Evolutionary conservation across 2,329 filamentous ascomycete species (phyloP), one percentile per base, ranked within the genome.

Genomic region (Diplodia scrobiculata): DNA sequence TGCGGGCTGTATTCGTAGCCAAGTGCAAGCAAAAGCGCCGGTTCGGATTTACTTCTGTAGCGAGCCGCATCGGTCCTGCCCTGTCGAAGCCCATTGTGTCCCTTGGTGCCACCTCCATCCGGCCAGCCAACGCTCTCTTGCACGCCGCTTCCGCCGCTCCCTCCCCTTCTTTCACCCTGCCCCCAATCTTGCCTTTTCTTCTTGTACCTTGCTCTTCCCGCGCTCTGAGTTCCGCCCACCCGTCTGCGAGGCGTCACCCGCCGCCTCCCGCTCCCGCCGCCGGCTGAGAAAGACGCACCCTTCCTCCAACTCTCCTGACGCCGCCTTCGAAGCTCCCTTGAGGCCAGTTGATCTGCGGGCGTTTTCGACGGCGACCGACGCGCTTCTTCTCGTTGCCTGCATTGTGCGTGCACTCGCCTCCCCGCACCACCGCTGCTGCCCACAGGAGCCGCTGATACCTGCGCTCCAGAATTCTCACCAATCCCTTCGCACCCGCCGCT

Each of bases 291-390:
- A 45, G 54, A 45, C 55, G 55, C 55, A 60, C 38, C 36, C 60
- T 52, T 63, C 60, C 32, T n/a, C 48, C n/a, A 45, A 19, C 51
- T 54, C 64, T 60, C 64, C 64, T 66, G 64, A 66, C 54, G 64
- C 64, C 64, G 36, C 64, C 29, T 32, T 60, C 64, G 64, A 66
- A 66, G 47, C 64, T 66, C 64, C 64, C 64, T 66, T 66, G 64
- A 66, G 64, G 64, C 64, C 64, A 66, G 64, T 66, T 66, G 64
- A 66, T 66, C 65, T 66, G 65, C 65, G 50, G 65, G 65, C 34
- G 54, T 62, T 47, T 53, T 60, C 54, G 54, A 66, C 52, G 63
- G 63, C 45, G 19, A 25, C 45, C 29, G 10, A 41, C 32, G 52
- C 53, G 41, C 53, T 19, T 45, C 13, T 55, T 47, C 55, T 66